Evolutionary conservation across 176 grass and related monocot species (phyloP).

Genomic region (Alloteropsis semialata): DNA sequence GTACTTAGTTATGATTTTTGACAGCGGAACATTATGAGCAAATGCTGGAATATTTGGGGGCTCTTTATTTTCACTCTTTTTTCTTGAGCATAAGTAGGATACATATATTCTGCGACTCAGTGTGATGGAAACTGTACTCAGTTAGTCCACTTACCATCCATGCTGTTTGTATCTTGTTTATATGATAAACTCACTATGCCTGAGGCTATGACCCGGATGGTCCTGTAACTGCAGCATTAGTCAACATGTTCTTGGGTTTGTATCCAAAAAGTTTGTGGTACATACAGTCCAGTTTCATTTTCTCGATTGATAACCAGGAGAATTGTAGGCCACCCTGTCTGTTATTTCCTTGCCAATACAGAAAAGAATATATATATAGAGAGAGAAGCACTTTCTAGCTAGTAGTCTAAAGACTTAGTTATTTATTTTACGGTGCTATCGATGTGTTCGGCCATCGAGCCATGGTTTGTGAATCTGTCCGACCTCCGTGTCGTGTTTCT

Average conservation of each 20-base stretch:
- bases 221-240: not conserved
- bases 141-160: not conserved
- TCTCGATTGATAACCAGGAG: not conserved
- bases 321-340: not conserved
- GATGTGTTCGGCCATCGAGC: no score
- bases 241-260: not conserved
- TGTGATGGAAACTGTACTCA: not conserved
- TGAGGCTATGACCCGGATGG: not conserved
- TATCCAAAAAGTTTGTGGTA: not conserved
- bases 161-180: not conserved
- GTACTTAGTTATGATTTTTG: no score
- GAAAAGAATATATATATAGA: no score
- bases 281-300: not conserved
- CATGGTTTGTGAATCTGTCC: no score
- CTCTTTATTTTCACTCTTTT: not conserved
- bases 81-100: not conserved
- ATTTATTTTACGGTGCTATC: no score
- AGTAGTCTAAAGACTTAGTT: no score
- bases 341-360: no score
- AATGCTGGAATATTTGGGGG: no score
- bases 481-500: no score
- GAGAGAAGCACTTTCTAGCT: no score
- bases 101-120: not conserved
- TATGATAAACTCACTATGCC: not conserved
- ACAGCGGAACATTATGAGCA: no score